Evolutionary conservation across 805 yeast species (phyloP).

Genomic region (Starmerella cellae): DNA sequence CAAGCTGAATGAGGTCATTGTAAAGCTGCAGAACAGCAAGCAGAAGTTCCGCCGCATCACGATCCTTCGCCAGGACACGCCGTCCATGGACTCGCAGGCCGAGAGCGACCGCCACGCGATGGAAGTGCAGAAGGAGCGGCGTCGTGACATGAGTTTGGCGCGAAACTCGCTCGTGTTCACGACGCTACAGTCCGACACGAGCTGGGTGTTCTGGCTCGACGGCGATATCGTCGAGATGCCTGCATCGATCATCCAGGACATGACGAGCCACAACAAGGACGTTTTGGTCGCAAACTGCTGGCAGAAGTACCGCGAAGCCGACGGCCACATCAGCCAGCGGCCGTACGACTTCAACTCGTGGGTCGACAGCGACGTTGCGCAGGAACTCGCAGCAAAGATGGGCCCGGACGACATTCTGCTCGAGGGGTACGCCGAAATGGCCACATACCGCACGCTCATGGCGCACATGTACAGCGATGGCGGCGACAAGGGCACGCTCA

Average conservation of each 20-base stretch:
- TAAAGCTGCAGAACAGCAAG: constrained; percentile 46
- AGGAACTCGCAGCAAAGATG: constrained; percentile 57
- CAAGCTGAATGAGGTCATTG: constrained; percentile 61
- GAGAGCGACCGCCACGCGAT: constrained; percentile 90
- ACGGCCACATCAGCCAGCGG: constrained; percentile 48
- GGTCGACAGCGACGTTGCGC: constrained; percentile 60
- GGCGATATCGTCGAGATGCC: constrained; percentile 90
- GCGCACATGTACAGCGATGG: constrained; percentile 64
- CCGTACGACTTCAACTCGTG: constrained; percentile 96
- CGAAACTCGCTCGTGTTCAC: constrained; percentile 84
- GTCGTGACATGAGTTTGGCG: constrained; percentile 85
- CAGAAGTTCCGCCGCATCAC: constrained; percentile 71
- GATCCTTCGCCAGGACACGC: constrained; percentile 78
- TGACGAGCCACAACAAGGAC: constrained; percentile 74
- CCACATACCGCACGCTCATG: constrained; percentile 91
- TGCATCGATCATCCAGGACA: constrained; percentile 65
- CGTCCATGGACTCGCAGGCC: constrained; percentile 51
- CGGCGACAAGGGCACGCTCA: constrained; percentile 53
- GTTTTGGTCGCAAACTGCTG: constrained; percentile 86
- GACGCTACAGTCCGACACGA: constrained; percentile 72
- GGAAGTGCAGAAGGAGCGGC: constrained; percentile 72
- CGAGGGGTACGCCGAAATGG: constrained; percentile 87
- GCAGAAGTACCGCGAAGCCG: constrained; percentile 60
- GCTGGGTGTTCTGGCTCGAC: constrained; percentile 96
- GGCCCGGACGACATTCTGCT: constrained; percentile 82